Percentiles rank a stretch among this genome's conserved stretches.
Evolutionary conservation across 202 grass and related monocot genomes (phyloP).

Genomic region (Eragrostis tef): DNA sequence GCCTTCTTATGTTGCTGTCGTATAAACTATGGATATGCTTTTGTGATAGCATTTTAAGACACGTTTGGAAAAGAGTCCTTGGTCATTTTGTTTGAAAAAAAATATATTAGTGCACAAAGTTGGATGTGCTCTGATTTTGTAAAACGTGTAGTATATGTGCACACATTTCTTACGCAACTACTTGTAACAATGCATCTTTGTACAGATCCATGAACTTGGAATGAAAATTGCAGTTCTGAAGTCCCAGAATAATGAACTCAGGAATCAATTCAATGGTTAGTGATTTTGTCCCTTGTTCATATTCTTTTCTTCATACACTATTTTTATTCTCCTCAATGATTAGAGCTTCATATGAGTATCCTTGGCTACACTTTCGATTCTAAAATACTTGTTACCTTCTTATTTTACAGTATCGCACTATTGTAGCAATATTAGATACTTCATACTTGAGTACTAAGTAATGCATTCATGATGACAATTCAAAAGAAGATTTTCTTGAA

Average conservation of each 20-base stretch:
- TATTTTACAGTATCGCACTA: not conserved
- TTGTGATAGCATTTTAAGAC: not conserved
- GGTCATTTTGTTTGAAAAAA: conserved; percentile 11
- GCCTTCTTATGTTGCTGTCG: not conserved
- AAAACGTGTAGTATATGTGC: not conserved
- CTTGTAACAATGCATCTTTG: conserved; percentile 23
- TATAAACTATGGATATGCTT: conserved; percentile 7
- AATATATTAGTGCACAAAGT: not conserved
- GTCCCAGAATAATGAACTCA: conserved; percentile 84
- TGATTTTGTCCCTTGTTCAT: conserved; percentile 33
- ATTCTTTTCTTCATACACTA: conserved; percentile 22
- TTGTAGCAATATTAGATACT: too few relatives aligned
- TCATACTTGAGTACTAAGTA: not conserved
- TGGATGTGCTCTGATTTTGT: not conserved
- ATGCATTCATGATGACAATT: too few relatives aligned
- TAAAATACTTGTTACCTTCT: conserved; percentile 6
- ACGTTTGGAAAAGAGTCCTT: not conserved
- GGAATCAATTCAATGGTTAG: conserved; percentile 92
- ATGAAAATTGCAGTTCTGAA: conserved; percentile 98
- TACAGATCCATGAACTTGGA: conserved; percentile 97
- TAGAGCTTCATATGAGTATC: conserved; percentile 25
- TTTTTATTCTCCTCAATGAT: conserved; percentile 11
- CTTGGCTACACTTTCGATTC: not conserved
- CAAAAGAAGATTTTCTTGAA: not conserved
- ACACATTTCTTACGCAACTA: not conserved